Conservation (phyloP, 805 yeast species). For the Candida yuanshanica region DNA sequence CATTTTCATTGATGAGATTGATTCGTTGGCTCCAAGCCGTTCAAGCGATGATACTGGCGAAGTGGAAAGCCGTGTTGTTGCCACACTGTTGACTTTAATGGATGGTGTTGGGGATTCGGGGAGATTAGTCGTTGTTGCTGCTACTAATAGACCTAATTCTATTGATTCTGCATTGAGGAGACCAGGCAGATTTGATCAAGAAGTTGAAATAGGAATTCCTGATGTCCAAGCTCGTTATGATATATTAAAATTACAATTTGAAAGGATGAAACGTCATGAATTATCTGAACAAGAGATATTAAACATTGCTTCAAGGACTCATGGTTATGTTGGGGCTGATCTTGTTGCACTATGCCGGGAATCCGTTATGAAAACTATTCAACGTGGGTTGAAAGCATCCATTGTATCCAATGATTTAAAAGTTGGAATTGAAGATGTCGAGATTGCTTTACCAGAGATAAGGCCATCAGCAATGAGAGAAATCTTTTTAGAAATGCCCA, state of each 20-base stretch:
- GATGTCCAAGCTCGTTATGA: constrained; percentile 75
- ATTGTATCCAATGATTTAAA: constrained; percentile 33
- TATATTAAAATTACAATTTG: constrained; percentile 60
- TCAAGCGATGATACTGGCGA: constrained; percentile 85
- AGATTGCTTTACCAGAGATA: constrained; percentile 66
- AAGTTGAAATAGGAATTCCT: constrained; percentile 88
- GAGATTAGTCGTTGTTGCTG: constrained; percentile 63
- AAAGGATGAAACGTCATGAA: constrained; percentile 42
- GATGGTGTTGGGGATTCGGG: constrained; percentile 69
- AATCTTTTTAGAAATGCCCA: constrained; percentile 89
- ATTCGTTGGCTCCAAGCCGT: constrained; percentile 83
- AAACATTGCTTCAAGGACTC: constrained; percentile 71
- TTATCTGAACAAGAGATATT: constrained; percentile 51
- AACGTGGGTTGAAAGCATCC: constrained; percentile 41
- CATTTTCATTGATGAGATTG: constrained; percentile 88
- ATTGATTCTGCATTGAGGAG: constrained; percentile 71
- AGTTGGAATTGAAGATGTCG: constrained; percentile 54
- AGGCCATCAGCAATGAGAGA: constrained; percentile 98
- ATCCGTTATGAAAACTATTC: constrained; percentile 78
- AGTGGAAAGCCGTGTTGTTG: constrained; percentile 84
- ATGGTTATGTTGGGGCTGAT: constrained; percentile 98
- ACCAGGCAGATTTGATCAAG: constrained; percentile 88
- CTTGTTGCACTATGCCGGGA: constrained; percentile 83
- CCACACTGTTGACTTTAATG: constrained; percentile 77
- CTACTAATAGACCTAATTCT: constrained; percentile 66